Evolutionary conservation across 139 green algal genomes (phyloP).

Genomic region (Tetradesmus obliquus): DNA sequence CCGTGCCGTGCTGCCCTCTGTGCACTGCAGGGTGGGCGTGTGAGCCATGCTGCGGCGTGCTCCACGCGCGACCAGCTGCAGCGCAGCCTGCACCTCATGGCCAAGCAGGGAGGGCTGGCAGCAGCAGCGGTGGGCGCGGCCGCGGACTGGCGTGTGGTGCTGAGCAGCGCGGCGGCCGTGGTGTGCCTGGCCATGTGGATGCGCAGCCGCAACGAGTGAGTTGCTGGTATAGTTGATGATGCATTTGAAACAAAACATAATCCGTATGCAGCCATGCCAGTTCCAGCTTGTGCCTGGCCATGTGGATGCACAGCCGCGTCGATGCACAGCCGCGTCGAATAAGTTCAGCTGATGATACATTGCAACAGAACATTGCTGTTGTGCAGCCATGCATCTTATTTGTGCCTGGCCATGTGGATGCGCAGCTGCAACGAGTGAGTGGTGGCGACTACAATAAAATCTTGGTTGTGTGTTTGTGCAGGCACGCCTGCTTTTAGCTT

Average conservation of each 20-base stretch:
- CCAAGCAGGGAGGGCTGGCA: conserved; percentile 26
- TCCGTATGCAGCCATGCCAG: neutral
- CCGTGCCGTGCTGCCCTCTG: no score
- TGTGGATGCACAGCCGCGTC: conserved; percentile 28
- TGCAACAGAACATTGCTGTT: neutral
- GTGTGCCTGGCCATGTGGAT: conserved; percentile 38
- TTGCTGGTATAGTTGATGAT: neutral
- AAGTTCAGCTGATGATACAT: neutral
- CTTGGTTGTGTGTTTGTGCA: neutral
- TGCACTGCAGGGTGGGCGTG: conserved; percentile 17
- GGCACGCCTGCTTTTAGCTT: neutral
- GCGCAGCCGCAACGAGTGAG: conserved; percentile 35
- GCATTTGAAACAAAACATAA: neutral
- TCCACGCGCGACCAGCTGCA: neutral
- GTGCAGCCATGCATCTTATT: neutral
- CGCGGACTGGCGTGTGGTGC: conserved; percentile 35
- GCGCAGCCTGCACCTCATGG: conserved; percentile 6
- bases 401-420: conserved; percentile 33
- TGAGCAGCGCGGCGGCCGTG: conserved; percentile 40
- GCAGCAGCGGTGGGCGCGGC: conserved; percentile 5
- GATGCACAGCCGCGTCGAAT: conserved; percentile 20
- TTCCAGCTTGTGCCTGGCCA: neutral
- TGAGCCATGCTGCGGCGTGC: conserved; percentile 7
- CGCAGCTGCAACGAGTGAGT: conserved; percentile 31
- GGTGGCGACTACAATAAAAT: neutral